Percentiles rank a stretch among this genome's conserved stretches.
These are phyloP conservation scores for Salix arbutifolia DNA, from an alignment of 345 rosid genomes.

Conservation along the genomic window DNA sequence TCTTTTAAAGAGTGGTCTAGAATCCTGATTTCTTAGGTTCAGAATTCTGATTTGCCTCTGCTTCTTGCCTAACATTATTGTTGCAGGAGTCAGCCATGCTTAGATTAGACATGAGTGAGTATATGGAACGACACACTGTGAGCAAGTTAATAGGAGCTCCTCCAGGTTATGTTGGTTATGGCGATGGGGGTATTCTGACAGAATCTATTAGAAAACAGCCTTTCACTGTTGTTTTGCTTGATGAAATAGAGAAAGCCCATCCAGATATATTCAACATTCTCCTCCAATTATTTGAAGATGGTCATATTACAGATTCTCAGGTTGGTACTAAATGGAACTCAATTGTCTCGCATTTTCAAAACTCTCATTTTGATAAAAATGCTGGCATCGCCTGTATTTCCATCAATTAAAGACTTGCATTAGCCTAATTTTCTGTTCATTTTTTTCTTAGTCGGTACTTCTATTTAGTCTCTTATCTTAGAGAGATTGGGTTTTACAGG, in stretches of 20 bases:
- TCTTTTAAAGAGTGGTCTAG: neutral
- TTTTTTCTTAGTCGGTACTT: neutral
- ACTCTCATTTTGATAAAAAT: neutral
- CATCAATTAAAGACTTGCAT: neutral
- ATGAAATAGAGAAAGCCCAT: constrained; percentile 51
- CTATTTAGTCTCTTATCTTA: constrained; percentile 6
- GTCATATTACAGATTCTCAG: constrained; percentile 98
- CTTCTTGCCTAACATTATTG: constrained; percentile 5
- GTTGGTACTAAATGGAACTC: constrained; percentile 30
- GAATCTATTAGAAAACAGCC: constrained; percentile 96
- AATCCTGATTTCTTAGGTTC: neutral
- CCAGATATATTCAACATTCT: constrained; percentile 96
- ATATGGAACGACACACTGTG: constrained; percentile 96
- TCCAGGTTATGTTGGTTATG: constrained; percentile 90
- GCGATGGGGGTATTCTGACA: constrained; percentile 88
- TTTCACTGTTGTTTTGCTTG: constrained; percentile 75
- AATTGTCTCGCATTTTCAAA: neutral
- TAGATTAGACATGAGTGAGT: constrained; percentile 99
- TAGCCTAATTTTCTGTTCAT: neutral
- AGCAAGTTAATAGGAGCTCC: constrained; percentile 96
- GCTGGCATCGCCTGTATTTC: neutral
- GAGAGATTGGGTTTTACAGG: constrained; percentile 39
- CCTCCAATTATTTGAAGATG: constrained; percentile 95
- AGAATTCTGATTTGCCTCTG: constrained; percentile 8
- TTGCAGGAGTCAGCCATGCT: constrained; percentile 85